Percentiles rank a stretch among this genome's conserved stretches.
phyloP scores from a whole-genome alignment of 2,329 filamentous ascomycete species.

The Arthrobotrys entomopaga region DNA sequence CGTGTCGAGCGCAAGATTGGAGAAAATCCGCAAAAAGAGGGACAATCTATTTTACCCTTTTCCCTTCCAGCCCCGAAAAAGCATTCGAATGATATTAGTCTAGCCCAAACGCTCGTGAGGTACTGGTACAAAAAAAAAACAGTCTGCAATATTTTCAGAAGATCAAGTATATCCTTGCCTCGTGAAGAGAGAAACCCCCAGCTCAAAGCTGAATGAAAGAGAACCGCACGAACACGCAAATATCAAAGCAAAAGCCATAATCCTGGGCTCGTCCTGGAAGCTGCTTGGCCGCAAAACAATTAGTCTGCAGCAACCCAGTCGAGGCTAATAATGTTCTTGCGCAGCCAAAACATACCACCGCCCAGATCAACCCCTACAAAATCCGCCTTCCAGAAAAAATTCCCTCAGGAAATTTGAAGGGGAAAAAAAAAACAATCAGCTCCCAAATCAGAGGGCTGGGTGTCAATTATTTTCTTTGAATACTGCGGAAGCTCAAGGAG shows the following conservation, averaged over 20 bases:
- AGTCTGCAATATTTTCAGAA: too few relatives aligned
- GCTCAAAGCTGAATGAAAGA: background rate
- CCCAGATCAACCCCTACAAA: conserved; percentile 53
- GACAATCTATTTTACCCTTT: background rate
- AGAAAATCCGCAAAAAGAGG: conserved; percentile 23
- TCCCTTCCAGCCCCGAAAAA: background rate
- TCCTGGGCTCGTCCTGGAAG: too few relatives aligned
- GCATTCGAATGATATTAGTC: too few relatives aligned
- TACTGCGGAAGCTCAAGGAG: background rate
- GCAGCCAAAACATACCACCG: conserved; percentile 11
- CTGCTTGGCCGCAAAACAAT: too few relatives aligned
- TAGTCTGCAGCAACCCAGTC: background rate
- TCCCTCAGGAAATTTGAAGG: conserved; percentile 39
- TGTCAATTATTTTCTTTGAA: background rate
- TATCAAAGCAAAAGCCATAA: conserved; percentile 10
- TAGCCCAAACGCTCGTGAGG: too few relatives aligned
- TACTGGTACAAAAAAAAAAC: too few relatives aligned
- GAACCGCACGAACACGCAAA: conserved; percentile 16
- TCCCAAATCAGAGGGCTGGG: background rate
- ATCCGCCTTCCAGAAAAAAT: conserved; percentile 42
- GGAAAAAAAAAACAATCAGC: background rate
- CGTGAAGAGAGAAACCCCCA: background rate
- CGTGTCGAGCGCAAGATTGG: conserved; percentile 27
- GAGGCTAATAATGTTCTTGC: conserved; percentile 8
- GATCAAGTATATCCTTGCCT: too few relatives aligned